phyloP scores from a whole-genome alignment of 257 asterid genomes.

The Solanum piurae region DNA sequence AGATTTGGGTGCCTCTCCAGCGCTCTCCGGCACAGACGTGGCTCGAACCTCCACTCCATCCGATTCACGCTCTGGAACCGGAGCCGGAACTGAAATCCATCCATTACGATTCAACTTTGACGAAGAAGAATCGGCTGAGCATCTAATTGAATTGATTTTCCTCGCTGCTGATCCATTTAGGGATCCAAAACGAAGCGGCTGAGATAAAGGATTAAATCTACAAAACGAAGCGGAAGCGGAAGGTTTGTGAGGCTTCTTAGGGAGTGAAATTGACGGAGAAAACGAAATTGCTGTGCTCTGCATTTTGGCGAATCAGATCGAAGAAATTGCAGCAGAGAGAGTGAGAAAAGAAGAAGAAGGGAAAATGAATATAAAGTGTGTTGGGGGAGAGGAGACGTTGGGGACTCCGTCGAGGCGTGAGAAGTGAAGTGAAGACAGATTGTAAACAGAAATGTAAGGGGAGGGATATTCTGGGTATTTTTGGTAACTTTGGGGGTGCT shows the following conservation, averaged over 20 bases:
- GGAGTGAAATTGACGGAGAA: slow-evolving; percentile 32
- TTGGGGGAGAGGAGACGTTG: neutral
- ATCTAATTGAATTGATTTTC: slow-evolving; percentile 16
- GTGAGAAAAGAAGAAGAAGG: neutral
- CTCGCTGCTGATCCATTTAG: neutral
- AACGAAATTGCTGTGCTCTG: slow-evolving; percentile 54
- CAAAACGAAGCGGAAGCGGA: neutral
- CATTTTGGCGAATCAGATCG: slow-evolving; percentile 24
- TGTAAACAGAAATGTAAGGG: neutral
- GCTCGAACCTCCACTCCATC: slow-evolving; percentile 34
- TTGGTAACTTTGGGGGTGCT: neutral
- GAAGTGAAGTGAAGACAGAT: slow-evolving; percentile 4
- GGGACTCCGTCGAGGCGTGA: slow-evolving; percentile 18
- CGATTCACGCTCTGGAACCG: slow-evolving; percentile 9
- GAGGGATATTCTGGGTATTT: neutral
- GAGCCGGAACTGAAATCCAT: slow-evolving; percentile 36
- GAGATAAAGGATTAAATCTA: slow-evolving; percentile 13
- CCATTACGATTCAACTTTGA: slow-evolving; percentile 21
- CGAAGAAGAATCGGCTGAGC: slow-evolving; percentile 22
- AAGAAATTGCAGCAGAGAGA: neutral
- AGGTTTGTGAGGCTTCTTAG: slow-evolving; percentile 11
- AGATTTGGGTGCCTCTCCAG: slow-evolving; percentile 46
- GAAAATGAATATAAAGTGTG: neutral
- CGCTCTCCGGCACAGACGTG: slow-evolving; percentile 35
- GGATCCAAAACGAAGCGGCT: slow-evolving; percentile 5